Conservation (phyloP, 2,329 filamentous ascomycete species). For the Laburnicola sp. region DNA sequence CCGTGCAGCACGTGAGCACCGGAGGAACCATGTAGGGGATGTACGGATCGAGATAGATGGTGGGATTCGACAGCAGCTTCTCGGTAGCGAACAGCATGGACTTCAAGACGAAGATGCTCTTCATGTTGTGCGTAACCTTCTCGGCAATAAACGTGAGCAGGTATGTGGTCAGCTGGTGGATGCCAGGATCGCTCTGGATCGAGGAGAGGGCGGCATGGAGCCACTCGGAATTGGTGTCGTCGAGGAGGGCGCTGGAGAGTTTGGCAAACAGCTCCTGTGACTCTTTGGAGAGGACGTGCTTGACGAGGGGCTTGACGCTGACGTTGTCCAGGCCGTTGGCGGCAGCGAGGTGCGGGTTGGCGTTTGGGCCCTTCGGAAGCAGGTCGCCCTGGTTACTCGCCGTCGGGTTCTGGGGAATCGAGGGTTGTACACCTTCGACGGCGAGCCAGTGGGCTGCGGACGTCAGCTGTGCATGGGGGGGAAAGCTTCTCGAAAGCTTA, state of each 20-base stretch:
- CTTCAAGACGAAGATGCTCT: conserved; percentile 83
- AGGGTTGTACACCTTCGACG: conserved; percentile 94
- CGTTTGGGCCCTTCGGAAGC: conserved; percentile 84
- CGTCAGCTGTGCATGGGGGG: conserved; percentile 11
- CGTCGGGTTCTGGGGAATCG: conserved; percentile 94
- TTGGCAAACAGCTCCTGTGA: conserved; percentile 97
- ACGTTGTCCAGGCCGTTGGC: conserved; percentile 82
- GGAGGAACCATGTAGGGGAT: conserved; percentile 75
- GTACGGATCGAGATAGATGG: conserved; percentile 74
- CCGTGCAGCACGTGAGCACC: conserved; percentile 87
- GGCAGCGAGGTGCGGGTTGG: conserved; percentile 81
- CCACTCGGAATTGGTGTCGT: conserved; percentile 84
- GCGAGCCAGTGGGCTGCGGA: conserved; percentile 87
- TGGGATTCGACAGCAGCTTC: conserved; percentile 80
- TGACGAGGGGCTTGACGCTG: conserved; percentile 84
- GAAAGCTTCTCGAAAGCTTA: too few relatives aligned
- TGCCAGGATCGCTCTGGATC: conserved; percentile 82
- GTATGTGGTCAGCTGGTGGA: conserved; percentile 95
- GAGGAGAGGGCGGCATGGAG: conserved; percentile 84
- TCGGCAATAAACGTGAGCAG: conserved; percentile 95
- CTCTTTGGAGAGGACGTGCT: conserved; percentile 95
- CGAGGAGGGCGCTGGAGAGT: conserved; percentile 83
- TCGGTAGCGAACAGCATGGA: conserved; percentile 91
- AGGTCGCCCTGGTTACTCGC: conserved; percentile 83
- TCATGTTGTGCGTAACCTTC: conserved; percentile 90